Conservation (phyloP, 2,329 filamentous ascomycete genomes). For the Fusarium albosuccineum region DNA sequence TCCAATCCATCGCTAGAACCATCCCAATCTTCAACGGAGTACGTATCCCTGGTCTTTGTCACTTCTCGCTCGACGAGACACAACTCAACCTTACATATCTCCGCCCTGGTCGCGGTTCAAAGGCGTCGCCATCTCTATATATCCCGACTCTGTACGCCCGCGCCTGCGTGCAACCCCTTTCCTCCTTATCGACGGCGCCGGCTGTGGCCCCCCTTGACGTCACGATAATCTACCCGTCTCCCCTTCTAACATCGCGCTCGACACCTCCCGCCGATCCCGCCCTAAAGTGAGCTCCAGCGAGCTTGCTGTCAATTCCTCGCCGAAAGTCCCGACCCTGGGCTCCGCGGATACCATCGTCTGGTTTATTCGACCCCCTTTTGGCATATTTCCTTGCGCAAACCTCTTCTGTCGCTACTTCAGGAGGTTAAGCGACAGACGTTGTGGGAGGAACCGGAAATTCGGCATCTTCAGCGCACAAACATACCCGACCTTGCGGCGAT, state of each 20-base stretch:
- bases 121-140: constrained; percentile 18
- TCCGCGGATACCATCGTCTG: constrained; percentile 5
- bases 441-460: constrained; percentile 38
- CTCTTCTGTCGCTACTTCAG: constrained; percentile 11
- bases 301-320: constrained; percentile 32
- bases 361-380: constrained; percentile 2
- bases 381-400: constrained; percentile 2
- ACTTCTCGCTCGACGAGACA: constrained; percentile 8
- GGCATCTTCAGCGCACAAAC: constrained; percentile 34
- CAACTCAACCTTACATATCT: constrained; percentile 22
- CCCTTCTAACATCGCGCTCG: constrained; percentile 33
- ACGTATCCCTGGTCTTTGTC: constrained; percentile 19
- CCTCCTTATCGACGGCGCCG: constrained; percentile 14
- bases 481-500: constrained; percentile 38
- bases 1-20: constrained; percentile 24
- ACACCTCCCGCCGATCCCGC: constrained; percentile 43
- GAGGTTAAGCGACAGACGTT: constrained; percentile 23
- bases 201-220: constrained; percentile 44
- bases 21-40: constrained; percentile 26
- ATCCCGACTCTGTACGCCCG: constrained; percentile 25
- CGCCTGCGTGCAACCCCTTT: constrained; percentile 31
- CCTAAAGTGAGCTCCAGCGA: constrained; percentile 23
- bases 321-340: constrained; percentile 12
- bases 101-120: constrained; percentile 14
- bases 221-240: constrained; percentile 37